phyloP scores from a whole-genome alignment of 306 rosid genomes.

The Arachis hypogaea region DNA sequence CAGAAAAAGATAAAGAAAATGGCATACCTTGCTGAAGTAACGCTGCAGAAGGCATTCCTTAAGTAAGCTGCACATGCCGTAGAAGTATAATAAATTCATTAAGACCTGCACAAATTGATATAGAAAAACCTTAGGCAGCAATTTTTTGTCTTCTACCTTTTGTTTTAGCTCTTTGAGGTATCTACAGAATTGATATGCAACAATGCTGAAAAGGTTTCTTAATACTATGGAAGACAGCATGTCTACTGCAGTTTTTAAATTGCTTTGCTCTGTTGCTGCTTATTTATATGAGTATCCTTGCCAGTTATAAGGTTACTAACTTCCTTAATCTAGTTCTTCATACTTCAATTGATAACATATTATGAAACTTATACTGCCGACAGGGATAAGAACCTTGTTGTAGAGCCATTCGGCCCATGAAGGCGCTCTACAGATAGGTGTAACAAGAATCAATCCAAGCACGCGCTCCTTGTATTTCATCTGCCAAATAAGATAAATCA shows the following conservation, averaged over 20 bases:
- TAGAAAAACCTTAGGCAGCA: conserved; percentile 16
- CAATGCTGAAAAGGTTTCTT: background rate
- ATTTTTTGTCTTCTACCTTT: background rate
- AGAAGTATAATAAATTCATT: conserved; percentile 71
- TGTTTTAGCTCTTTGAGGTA: conserved; percentile 12
- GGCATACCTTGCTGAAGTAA: conserved; percentile 76
- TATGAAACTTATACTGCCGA: conserved; percentile 19
- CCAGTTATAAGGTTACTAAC: background rate
- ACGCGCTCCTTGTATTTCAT: conserved; percentile 77
- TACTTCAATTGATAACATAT: conserved; percentile 24
- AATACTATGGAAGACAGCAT: background rate
- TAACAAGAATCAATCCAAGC: conserved; percentile 82
- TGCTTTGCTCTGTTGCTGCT: background rate
- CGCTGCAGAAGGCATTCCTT: conserved; percentile 93
- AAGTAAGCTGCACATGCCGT: conserved; percentile 79
- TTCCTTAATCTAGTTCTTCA: conserved; percentile 24
- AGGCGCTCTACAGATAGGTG: conserved; percentile 80
- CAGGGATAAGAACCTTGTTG: conserved; percentile 63
- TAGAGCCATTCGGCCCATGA: conserved; percentile 93
- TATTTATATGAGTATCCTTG: background rate
- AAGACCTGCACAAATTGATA: conserved; percentile 58
- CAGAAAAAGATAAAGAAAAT: background rate
- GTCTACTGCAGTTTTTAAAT: background rate
- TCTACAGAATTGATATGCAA: background rate
- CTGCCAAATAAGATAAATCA: conserved; percentile 48